These are phyloP conservation scores for Hyaloperonospora brassicae DNA, from an alignment of 352 stramenopile genomes.

Conservation along the genomic window DNA sequence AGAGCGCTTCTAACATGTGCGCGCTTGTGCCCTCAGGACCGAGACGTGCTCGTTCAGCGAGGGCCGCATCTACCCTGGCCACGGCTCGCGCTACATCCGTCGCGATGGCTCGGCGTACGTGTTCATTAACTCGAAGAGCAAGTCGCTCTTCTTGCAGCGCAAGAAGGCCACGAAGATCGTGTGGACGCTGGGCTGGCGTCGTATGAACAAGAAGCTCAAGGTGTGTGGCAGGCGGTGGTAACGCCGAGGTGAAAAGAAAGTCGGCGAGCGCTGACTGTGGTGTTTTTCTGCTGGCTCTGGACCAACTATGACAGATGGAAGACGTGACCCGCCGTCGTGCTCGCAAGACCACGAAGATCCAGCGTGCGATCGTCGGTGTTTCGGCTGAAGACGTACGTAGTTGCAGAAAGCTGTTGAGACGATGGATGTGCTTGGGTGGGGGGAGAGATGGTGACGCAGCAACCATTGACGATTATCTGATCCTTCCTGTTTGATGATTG, in stretches of 20 bases:
- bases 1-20: slow-evolving; percentile 14
- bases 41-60: slow-evolving; percentile 88
- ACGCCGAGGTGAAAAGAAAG: background rate
- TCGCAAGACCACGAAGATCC: slow-evolving; percentile 94
- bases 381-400: slow-evolving; percentile 89
- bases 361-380: slow-evolving; percentile 95
- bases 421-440: background rate
- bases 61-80: slow-evolving; percentile 95
- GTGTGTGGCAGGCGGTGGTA: slow-evolving; percentile 30
- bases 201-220: slow-evolving; percentile 99
- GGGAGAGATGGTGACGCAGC: too few relatives aligned
- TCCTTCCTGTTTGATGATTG: background rate
- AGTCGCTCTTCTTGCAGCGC: slow-evolving; percentile 96
- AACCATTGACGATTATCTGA: too few relatives aligned
- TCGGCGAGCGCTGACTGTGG: slow-evolving; percentile 2
- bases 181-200: slow-evolving; percentile 96
- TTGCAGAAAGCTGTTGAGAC: background rate
- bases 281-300: background rate
- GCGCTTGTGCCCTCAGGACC: slow-evolving; percentile 45
- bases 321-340: slow-evolving; percentile 74
- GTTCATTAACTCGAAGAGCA: slow-evolving; percentile 96
- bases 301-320: slow-evolving; percentile 43
- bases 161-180: slow-evolving; percentile 99
- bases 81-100: slow-evolving; percentile 98
- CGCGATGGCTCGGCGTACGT: slow-evolving; percentile 94